Conservation (phyloP, 495 filamentous ascomycete species). For the Penicillium pancosmium region DNA sequence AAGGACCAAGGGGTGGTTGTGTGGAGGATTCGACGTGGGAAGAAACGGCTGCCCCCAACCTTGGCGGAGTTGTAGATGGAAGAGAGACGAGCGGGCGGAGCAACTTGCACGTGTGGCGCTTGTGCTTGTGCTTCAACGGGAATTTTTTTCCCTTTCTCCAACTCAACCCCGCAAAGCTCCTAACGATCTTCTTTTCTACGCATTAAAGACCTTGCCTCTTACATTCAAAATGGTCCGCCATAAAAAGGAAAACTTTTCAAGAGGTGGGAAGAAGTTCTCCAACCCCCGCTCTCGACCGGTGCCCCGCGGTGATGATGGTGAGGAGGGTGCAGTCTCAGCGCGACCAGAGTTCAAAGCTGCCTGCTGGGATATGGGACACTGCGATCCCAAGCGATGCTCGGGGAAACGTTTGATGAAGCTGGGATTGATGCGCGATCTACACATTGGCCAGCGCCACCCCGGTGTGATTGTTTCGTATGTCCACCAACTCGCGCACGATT, state of each 20-base stretch:
- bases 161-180: constrained; percentile 1
- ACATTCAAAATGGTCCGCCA: constrained; percentile 74
- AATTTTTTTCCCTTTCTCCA: constrained; percentile 21
- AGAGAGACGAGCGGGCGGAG: constrained; percentile 27
- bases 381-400: constrained; percentile 95
- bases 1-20: constrained; percentile 12
- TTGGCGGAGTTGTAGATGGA: constrained; percentile 24
- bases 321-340: constrained; percentile 35
- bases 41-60: constrained; percentile 15
- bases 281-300: constrained; percentile 50
- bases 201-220: too few relatives aligned
- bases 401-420: constrained; percentile 91
- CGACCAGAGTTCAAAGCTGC: constrained; percentile 83
- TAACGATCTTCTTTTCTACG: neutral
- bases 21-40: constrained; percentile 16
- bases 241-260: constrained; percentile 85
- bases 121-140: constrained; percentile 25
- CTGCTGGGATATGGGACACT: constrained; percentile 97
- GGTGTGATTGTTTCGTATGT: constrained; percentile 85
- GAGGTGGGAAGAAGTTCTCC: constrained; percentile 67
- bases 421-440: constrained; percentile 90
- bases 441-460: constrained; percentile 84
- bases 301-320: constrained; percentile 47
- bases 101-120: constrained; percentile 32
- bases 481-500: constrained; percentile 8